Evolutionary conservation across 2,329 filamentous ascomycete species (phyloP), one percentile per base, ranked within the genome.

Genomic region (Botrytis pseudocinerea): DNA sequence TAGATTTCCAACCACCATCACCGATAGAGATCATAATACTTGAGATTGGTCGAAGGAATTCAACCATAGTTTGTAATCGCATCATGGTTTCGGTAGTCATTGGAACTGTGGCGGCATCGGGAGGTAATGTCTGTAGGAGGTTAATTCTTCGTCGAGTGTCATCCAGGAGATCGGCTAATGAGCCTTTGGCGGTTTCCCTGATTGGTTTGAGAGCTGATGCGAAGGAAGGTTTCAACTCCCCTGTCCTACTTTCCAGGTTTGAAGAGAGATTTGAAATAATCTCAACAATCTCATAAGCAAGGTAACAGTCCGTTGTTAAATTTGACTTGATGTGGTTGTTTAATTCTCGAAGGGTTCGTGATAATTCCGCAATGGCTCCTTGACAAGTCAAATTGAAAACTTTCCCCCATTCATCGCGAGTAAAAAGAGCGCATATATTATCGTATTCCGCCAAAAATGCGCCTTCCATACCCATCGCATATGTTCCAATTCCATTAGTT

Each of bases 211-310:
- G 85, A 14, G 94, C 93, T 71, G 97, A 93, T 8, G 93, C 91
- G 69, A 99, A 89, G 9, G 93, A 88, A 44, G 89, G 86, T 81
- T 97, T 97, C 73, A 98, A 86, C 79, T 97, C 94, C 2, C 94
- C 94, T 0, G 94, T 97, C 75, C 92, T 90, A 7, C 89, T 88
- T 76, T 97, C 95, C 6, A 99, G 85, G 57, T 92, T 91, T 72
- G 91, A 91, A 3, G 94, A 94, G 65, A 97, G 86, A 20, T 88
- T 88, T 0, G 93, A 93, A 64, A 98, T 90, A 74, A 98, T 93
- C 79, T 97, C 95, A 46, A 97, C 93, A 46, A 98, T 93, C 81
- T 99, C 96, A 81, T 97, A 99, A 12, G 94, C 94, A 66, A 99
- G 87, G 81, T 93, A 98, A 82, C 95, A 98, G 82, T 99, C 96